Evolutionary conservation across 495 filamentous ascomycete genomes (phyloP), one percentile per base, ranked within the genome.

Genomic region (Talaromyces liani): DNA sequence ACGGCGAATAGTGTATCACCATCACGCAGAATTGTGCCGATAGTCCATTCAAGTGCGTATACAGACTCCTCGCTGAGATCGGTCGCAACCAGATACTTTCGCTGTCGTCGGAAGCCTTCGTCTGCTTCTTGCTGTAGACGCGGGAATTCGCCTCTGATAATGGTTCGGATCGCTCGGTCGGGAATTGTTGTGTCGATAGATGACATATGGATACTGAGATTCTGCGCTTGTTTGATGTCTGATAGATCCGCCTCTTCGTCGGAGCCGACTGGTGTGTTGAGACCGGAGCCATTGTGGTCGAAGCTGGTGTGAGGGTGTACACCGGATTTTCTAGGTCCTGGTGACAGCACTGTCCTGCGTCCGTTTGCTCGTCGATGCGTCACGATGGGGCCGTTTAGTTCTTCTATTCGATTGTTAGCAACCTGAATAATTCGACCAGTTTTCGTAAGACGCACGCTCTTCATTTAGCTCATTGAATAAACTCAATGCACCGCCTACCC

Each of bases 31-130:
- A 98, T 89, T 3, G 91, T 96, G 47, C 94, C 94, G 59, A 98
- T 93, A 0, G 92, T 95, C 93, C 93, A 98, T 71, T 98, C 94
- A 29, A 98, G 77, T 9, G 94, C 94, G 72, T 97, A 92, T 9
- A 91, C 89, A 4, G 93, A 93, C 77, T 98, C 94, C 49, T 92
- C 90, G 67, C 91, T 96, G 34, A 97, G 75, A 73, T 98, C 94
- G 1, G 91, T 96, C 8, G 94, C 92, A 8, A 97, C 91, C 6
- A 98, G 77, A 71, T 97, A 98, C 60, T 91, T 93, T 9, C 94
- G 84, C 54, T 91, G 85, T 10, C 91, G 84, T 16, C 88, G 84
- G 36, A 81, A 78, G 24, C 91, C 87, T 7, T 88, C 84, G 33
- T 93, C 88, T 7, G 88, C 87, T 62, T 91, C 89, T 58, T 89